Evolutionary conservation across 2,329 filamentous ascomycete species (phyloP).

Genomic region (Fusarium bactridioides): DNA sequence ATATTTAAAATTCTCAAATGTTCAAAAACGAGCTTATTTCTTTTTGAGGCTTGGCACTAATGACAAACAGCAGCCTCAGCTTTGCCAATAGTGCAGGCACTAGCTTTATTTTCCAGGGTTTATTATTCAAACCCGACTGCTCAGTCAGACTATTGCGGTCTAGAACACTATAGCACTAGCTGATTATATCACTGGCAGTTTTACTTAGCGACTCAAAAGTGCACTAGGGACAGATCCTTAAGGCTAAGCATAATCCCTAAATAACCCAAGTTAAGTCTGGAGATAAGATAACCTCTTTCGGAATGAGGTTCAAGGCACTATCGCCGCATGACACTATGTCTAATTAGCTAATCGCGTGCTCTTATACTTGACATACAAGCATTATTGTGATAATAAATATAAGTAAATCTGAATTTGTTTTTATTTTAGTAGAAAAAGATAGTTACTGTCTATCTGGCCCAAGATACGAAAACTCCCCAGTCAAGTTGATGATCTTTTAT

Average conservation of each 20-base stretch:
- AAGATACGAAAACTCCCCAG: rapidly evolving
- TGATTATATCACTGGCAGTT: rapidly evolving
- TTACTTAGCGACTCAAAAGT: background rate
- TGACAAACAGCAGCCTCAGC: background rate
- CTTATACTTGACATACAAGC: background rate
- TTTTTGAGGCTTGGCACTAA: background rate
- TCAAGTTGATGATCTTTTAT: background rate
- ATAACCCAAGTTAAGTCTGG: rapidly evolving
- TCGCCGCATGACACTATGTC: rapidly evolving
- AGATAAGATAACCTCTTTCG: background rate
- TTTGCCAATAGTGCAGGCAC: background rate
- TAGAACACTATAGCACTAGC: background rate
- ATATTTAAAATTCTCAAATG: background rate
- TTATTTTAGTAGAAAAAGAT: background rate
- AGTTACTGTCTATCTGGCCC: rapidly evolving
- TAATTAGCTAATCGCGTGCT: background rate
- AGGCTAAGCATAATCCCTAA: background rate
- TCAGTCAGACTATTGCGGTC: background rate
- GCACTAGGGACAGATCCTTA: background rate
- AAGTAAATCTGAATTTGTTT: background rate
- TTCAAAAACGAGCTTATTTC: background rate
- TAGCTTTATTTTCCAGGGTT: background rate
- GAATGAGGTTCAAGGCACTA: background rate
- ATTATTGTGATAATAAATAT: rapidly evolving
- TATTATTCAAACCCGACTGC: rapidly evolving